Evolutionary conservation across 2,329 filamentous ascomycete species (phyloP), one percentile per base, ranked within the genome.

Genomic region (Penicillium polonicum): DNA sequence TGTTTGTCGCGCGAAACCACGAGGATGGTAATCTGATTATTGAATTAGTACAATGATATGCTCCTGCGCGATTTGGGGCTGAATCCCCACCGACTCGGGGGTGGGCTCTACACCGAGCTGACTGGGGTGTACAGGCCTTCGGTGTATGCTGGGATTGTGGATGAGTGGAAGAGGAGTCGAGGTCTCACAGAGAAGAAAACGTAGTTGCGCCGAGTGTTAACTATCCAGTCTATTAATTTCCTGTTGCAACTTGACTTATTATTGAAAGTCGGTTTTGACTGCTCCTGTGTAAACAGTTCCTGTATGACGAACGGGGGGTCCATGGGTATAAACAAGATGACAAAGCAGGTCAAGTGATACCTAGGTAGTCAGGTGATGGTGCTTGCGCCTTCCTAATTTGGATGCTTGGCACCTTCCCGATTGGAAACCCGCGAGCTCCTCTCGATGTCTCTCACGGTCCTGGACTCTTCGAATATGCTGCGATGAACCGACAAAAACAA

Each of bases 91-190:
- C 66, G 66, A 17, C 38, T 65, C 2, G 65, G 67, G 8, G 67
- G 67, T 19, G 48, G 59, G 0, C 48, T 46, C 36, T 57, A 60
- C 55, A 60, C 21, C 10, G 68, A 70, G 54, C 31, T 69, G 19
- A 65, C 54, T 2, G 62, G 62, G 2, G 59, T 65, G 25, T 68
- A 70, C 53, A 46, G 58, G 12, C 64, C 68, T 7, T 60, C 57
- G 7, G 63, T 59, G 15, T 70, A 70, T 55, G 56, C 57, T 19
- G 66, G 66, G 10, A 70, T 69, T 21, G 68, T 69, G 25, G 60
- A 68, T 1, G 66, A 70, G 48, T 69, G 65, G 65, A 58, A n/a
- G 31, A 43, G 42, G 19, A 42, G 31, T 27, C 27, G 36, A 41
- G 23, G 25, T 15, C 9, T 33, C 35, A 15, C 19, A 2, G 19